phyloP scores from a whole-genome alignment of 2,329 filamentous ascomycete genomes.

The Penicillium capsulatum region DNA sequence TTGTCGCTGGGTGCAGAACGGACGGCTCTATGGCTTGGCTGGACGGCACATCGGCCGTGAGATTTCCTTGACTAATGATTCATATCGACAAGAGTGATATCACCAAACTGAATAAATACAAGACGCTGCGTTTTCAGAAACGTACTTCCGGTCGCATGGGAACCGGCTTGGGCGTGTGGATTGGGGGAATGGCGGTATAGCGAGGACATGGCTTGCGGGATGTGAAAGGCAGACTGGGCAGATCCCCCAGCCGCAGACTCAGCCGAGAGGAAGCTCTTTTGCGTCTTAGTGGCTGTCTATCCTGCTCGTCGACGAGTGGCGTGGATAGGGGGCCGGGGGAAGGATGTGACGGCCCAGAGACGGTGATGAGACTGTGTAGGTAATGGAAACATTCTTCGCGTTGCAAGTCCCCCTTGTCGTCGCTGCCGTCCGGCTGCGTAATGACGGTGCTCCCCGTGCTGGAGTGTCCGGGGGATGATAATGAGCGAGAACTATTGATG shows the following conservation, averaged over 20 bases:
- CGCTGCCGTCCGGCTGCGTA: neutral
- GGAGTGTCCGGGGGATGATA: conserved; percentile 1
- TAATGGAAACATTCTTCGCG: conserved; percentile 19
- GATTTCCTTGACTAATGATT: too few relatives aligned
- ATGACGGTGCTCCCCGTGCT: neutral
- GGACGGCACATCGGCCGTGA: too few relatives aligned
- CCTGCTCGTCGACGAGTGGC: neutral
- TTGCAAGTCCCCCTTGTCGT: neutral
- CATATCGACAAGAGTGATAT: too few relatives aligned
- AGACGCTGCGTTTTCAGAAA: conserved; percentile 6
- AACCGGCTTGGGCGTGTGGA: conserved; percentile 11
- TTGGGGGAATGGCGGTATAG: conserved; percentile 19
- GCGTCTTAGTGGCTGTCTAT: conserved; percentile 3
- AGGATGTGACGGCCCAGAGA: conserved; percentile 10
- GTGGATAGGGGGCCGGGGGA: conserved; percentile 1
- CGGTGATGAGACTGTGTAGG: conserved; percentile 20
- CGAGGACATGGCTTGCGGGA: conserved; percentile 12
- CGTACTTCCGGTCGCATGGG: conserved; percentile 17
- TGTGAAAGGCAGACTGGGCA: conserved; percentile 10
- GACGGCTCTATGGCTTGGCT: too few relatives aligned
- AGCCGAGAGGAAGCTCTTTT: conserved; percentile 19
- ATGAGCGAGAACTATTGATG: conserved; percentile 1
- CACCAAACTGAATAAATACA: too few relatives aligned
- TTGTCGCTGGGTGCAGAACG: too few relatives aligned
- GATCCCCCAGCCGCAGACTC: conserved; percentile 16